Evolutionary conservation across 1,284 basidiomycete species (phyloP).

Genomic region (Phellopilus nigrolimitatus): DNA sequence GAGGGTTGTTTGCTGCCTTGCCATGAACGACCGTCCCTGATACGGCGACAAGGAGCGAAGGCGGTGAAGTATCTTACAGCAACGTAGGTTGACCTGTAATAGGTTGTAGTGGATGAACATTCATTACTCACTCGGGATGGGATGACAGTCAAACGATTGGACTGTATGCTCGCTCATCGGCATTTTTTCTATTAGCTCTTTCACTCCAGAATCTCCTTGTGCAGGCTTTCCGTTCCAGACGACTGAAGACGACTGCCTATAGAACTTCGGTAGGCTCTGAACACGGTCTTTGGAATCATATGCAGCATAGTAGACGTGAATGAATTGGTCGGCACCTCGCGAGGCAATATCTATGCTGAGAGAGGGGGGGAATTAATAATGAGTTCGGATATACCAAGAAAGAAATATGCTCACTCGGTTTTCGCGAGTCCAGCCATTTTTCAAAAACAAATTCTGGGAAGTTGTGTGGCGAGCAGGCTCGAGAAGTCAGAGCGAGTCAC

Average conservation of each 20-base stretch:
- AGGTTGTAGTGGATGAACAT: slow-evolving; percentile 2
- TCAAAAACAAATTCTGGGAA: no score
- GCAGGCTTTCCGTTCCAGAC: slow-evolving; percentile 85
- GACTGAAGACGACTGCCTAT: slow-evolving; percentile 66
- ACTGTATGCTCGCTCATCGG: slow-evolving; percentile 75
- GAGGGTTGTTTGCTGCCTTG: slow-evolving; percentile 51
- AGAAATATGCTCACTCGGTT: slow-evolving; percentile 10
- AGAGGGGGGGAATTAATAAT: background rate
- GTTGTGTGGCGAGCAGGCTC: no score
- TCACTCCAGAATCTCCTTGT: slow-evolving; percentile 63
- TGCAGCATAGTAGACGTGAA: slow-evolving; percentile 69
- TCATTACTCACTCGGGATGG: slow-evolving; percentile 63
- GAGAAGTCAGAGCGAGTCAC: background rate
- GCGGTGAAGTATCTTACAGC: slow-evolving; percentile 59
- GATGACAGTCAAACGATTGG: slow-evolving; percentile 83
- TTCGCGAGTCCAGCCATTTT: slow-evolving; percentile 3
- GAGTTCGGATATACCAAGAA: background rate
- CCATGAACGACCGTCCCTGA: slow-evolving; percentile 78
- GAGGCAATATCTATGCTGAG: slow-evolving; percentile 75
- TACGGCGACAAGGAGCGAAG: slow-evolving; percentile 72
- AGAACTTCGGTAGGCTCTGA: slow-evolving; percentile 70
- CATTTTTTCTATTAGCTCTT: slow-evolving; percentile 61
- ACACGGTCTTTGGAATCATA: slow-evolving; percentile 72
- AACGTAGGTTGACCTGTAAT: slow-evolving; percentile 13
- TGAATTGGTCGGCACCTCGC: slow-evolving; percentile 74